Conservation (phyloP, 768 basidiomycete species). For the Suillus brevipes region DNA sequence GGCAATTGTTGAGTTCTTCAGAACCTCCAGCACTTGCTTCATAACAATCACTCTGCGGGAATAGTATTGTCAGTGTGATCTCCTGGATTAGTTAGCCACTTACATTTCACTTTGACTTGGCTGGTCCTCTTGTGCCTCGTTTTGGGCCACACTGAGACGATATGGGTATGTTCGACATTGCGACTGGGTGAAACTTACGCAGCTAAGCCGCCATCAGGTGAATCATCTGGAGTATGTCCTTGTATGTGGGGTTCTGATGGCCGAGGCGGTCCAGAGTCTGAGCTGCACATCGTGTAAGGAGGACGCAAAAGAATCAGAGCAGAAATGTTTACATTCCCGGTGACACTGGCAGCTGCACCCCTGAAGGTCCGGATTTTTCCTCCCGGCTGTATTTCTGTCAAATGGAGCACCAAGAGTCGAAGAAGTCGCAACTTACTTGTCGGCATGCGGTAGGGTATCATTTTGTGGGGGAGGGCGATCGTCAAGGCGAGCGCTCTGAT, state of each 20-base stretch:
- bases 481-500: background rate
- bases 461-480: background rate
- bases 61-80: background rate
- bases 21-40: background rate
- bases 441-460: background rate
- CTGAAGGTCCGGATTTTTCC: background rate
- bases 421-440: background rate
- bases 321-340: background rate
- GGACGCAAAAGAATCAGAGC: background rate
- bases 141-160: background rate
- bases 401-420: background rate
- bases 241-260: background rate
- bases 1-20: background rate
- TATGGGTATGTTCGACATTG: background rate
- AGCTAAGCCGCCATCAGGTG: background rate
- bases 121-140: background rate
- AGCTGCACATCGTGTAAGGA: background rate
- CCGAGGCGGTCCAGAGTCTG: background rate
- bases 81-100: background rate
- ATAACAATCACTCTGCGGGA: background rate
- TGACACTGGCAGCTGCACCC: background rate
- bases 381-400: background rate
- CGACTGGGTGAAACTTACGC: background rate
- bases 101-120: background rate
- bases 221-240: background rate